A percentile compares a stretch with the other conserved stretches of the same genome.
phyloP scores from a whole-genome alignment of 768 basidiomycete species.

The Leccinellum rugosiceps region DNA sequence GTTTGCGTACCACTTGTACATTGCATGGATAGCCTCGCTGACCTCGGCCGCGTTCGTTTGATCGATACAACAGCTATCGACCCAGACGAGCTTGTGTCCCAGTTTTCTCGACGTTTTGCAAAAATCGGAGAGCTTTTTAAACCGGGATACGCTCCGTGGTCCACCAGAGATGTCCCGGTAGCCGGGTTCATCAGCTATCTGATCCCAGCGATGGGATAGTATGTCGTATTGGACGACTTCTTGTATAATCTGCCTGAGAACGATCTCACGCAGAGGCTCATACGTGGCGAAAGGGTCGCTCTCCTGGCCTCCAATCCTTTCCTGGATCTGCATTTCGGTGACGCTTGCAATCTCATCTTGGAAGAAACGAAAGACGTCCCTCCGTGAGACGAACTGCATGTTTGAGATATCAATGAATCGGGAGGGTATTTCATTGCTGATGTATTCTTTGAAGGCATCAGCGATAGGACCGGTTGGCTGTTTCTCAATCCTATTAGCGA shows the following conservation, averaged over 20 bases:
- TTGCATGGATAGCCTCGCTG: conserved; percentile 17
- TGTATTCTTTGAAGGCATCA: conserved; percentile 8
- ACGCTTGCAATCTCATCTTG: conserved; percentile 1
- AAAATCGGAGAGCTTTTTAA: conserved; percentile 3
- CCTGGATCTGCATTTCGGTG: conserved; percentile 1
- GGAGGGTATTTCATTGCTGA: conserved; percentile 11
- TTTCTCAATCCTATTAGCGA: neutral
- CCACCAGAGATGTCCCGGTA: conserved; percentile 2
- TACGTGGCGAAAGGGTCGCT: neutral
- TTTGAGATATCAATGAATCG: conserved; percentile 7
- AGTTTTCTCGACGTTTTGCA: conserved; percentile 1
- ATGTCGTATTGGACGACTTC: conserved; percentile 11
- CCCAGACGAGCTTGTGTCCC: conserved; percentile 7
- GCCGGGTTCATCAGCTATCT: conserved; percentile 6
- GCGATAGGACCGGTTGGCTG: neutral
- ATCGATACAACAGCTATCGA: conserved; percentile 25
- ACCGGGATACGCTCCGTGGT: neutral
- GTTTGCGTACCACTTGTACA: conserved; percentile 26
- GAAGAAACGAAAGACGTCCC: conserved; percentile 5
- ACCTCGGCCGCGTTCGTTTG: conserved; percentile 13
- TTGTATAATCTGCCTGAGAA: conserved; percentile 11
- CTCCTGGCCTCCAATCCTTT: neutral
- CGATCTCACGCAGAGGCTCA: neutral
- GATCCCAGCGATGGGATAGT: conserved; percentile 14
- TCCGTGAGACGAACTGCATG: conserved; percentile 5